Percentiles rank a stretch among this genome's conserved stretches.
phyloP scores from a whole-genome alignment of 2,329 filamentous ascomycete genomes.

The Hysterium pulicare region DNA sequence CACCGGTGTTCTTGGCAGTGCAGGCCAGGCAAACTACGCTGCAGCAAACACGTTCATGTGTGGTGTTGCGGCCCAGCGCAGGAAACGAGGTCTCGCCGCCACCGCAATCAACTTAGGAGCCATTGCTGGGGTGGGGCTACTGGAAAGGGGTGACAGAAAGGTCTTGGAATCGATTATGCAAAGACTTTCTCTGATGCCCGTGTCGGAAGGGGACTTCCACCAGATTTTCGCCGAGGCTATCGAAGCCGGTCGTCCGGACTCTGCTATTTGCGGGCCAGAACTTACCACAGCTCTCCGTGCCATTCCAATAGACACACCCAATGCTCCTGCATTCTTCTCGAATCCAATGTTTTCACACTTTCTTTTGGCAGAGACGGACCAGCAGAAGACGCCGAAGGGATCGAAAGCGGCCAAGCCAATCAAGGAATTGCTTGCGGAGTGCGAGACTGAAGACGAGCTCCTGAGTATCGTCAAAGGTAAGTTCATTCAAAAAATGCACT shows the following conservation, averaged over 20 bases:
- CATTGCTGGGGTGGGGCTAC: conserved; percentile 45
- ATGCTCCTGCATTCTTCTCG: too few relatives aligned
- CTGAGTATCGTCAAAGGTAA: too few relatives aligned
- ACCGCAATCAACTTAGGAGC: conserved; percentile 40
- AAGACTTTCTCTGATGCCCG: conserved; percentile 4
- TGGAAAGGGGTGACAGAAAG: too few relatives aligned
- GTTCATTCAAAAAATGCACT: too few relatives aligned
- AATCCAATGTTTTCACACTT: too few relatives aligned
- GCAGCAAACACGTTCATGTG: conserved; percentile 39
- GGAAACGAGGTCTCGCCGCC: conserved; percentile 37
- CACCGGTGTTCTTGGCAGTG: conserved; percentile 9
- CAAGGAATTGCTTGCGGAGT: too few relatives aligned
- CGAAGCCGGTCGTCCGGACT: neutral
- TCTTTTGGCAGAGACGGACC: too few relatives aligned
- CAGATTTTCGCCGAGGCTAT: conserved; percentile 5
- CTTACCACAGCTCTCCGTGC: neutral
- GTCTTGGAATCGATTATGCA: conserved; percentile 5
- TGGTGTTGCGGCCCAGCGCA: conserved; percentile 35
- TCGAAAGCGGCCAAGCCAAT: too few relatives aligned
- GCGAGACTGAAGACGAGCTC: too few relatives aligned
- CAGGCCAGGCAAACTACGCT: conserved; percentile 18
- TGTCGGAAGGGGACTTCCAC: conserved; percentile 7
- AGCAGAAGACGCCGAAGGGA: too few relatives aligned
- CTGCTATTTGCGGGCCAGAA: neutral
- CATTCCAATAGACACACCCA: too few relatives aligned